Percentiles rank a stretch among this genome's conserved stretches.
phyloP scores from a whole-genome alignment of 371 early-diverging fungal species.

The Globomyces sp. region DNA sequence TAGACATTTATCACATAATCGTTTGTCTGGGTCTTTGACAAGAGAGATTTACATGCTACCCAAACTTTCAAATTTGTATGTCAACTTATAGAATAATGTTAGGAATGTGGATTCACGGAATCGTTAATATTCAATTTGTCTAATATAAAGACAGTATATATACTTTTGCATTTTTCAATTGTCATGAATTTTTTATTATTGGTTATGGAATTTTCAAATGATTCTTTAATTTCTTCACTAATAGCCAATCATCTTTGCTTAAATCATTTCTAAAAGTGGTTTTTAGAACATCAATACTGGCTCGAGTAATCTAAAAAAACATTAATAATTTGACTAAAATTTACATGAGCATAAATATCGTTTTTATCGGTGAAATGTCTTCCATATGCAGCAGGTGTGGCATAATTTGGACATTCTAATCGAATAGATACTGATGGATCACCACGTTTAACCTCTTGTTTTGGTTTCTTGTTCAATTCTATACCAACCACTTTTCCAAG shows the following conservation, averaged over 20 bases:
- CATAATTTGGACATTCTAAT: slow-evolving; percentile 88
- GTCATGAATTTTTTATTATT: too few species aligned
- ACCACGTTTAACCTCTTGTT: slow-evolving; percentile 85
- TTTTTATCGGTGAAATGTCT: slow-evolving; percentile 94
- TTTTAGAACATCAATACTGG: slow-evolving; percentile 97
- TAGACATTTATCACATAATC: too few species aligned
- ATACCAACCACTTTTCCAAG: slow-evolving; percentile 97
- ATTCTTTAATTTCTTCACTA: slow-evolving; percentile 56
- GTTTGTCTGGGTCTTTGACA: too few species aligned
- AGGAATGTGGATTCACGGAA: too few species aligned
- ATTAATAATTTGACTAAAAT: not conserved
- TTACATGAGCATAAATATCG: slow-evolving; percentile 59
- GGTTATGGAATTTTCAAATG: slow-evolving; percentile 4
- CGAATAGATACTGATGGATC: slow-evolving; percentile 91
- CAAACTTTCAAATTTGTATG: too few species aligned
- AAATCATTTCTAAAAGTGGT: slow-evolving; percentile 94
- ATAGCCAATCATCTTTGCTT: slow-evolving; percentile 89
- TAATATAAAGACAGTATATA: too few species aligned
- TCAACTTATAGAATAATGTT: too few species aligned
- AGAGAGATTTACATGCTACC: too few species aligned
- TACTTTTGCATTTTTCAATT: too few species aligned
- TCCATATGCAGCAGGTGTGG: slow-evolving; percentile 90
- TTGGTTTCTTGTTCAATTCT: slow-evolving; percentile 92
- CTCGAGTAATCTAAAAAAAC: slow-evolving; percentile 71
- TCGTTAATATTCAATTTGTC: too few species aligned